phyloP scores from a whole-genome alignment of 2,329 filamentous ascomycete species.

The Aspergillus fischeri region DNA sequence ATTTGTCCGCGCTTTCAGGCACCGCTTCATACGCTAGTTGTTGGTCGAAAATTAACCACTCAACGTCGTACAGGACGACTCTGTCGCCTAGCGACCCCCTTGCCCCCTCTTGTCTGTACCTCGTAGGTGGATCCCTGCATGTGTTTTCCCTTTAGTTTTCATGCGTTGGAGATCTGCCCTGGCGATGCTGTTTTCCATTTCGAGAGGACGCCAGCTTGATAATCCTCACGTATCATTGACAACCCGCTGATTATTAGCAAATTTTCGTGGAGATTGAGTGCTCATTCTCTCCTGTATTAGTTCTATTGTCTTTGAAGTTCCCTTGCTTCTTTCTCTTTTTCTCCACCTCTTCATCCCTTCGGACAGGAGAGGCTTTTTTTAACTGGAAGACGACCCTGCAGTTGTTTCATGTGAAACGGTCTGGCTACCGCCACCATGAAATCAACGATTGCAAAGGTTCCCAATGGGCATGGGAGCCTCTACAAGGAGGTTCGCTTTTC shows the following conservation, averaged over 20 bases:
- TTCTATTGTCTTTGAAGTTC: too few relatives aligned
- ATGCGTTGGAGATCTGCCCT: not conserved
- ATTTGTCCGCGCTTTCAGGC: not conserved
- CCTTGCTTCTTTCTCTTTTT: not conserved
- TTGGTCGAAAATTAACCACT: not conserved
- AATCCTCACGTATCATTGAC: not conserved
- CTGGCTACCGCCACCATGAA: constrained; percentile 19
- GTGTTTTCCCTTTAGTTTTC: not conserved
- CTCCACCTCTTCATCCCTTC: not conserved
- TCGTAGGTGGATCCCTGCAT: not conserved
- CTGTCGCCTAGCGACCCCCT: not conserved
- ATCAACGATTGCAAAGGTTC: constrained; percentile 18
- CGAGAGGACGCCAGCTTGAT: too few relatives aligned
- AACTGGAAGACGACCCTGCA: not conserved
- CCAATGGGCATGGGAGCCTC: constrained; percentile 31
- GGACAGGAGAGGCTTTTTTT: not conserved
- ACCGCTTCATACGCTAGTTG: not conserved
- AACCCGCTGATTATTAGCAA: not conserved
- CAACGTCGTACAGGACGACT: not conserved
- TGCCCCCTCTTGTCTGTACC: not conserved
- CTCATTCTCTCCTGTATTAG: not conserved
- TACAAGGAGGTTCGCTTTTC: constrained; percentile 44
- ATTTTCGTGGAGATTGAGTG: not conserved
- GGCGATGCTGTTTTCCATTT: too few relatives aligned
- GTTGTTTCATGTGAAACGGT: constrained; percentile 5